A percentile compares a stretch with the other conserved stretches of the same genome.
Evolutionary conservation across 176 grass and related monocot species (phyloP).

Genomic region (Musa itinerans): DNA sequence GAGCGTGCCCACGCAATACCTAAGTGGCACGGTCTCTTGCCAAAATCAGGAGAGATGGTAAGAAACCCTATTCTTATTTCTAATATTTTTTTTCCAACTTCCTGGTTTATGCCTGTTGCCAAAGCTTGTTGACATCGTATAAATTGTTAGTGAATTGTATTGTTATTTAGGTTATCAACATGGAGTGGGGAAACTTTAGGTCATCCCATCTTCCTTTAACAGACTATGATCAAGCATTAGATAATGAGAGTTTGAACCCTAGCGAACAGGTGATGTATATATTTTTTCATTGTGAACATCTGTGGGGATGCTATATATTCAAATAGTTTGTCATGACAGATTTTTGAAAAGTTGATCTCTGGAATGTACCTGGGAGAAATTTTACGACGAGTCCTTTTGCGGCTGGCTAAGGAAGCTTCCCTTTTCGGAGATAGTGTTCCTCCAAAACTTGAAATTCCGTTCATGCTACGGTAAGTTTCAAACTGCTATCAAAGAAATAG

Average conservation of each 20-base stretch:
- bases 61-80: not conserved
- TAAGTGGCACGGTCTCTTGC: conserved; percentile 45
- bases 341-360: conserved; percentile 85
- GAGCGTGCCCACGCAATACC: conserved; percentile 60
- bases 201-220: conserved; percentile 13
- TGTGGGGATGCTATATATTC: no score
- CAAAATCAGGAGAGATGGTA: conserved; percentile 57
- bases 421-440: conserved; percentile 51
- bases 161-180: conserved; percentile 14
- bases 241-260: conserved; percentile 1
- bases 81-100: no score
- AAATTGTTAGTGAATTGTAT: not conserved
- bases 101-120: no score
- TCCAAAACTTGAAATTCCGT: conserved; percentile 44
- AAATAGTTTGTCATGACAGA: conserved; percentile 19
- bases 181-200: conserved; percentile 18
- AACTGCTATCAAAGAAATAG: not conserved
- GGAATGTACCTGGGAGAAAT: conserved; percentile 90
- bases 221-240: conserved; percentile 14
- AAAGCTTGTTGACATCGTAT: no score
- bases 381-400: conserved; percentile 55
- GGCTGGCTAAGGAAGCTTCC: conserved; percentile 44
- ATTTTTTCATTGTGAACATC: not conserved
- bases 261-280: not conserved
- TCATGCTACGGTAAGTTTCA: conserved; percentile 40